Percentiles rank a stretch among this genome's conserved stretches.
Evolutionary conservation across 345 rosid genomes (phyloP).

Genomic region (Populus nigra): DNA sequence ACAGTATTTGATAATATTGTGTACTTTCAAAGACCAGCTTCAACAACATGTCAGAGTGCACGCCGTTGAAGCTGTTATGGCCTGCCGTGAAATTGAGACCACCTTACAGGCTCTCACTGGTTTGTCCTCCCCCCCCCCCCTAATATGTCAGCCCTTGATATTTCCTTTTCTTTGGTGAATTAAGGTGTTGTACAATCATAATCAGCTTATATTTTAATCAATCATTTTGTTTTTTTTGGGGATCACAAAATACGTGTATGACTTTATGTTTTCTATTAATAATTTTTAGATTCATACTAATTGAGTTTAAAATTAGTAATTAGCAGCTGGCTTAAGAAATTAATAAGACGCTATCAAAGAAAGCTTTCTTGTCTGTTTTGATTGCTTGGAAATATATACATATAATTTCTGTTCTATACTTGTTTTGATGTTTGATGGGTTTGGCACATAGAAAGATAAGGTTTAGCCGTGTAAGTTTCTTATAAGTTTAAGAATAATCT

Average conservation of each 20-base stretch:
- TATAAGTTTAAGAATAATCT: slow-evolving; percentile 5
- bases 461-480: slow-evolving; percentile 10
- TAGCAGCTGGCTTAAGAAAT: neutral
- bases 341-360: neutral
- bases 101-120: slow-evolving; percentile 91
- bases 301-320: too few species aligned
- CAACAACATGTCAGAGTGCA: slow-evolving; percentile 98
- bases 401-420: neutral
- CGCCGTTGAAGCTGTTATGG: slow-evolving; percentile 99
- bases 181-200: too few species aligned
- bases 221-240: too few species aligned
- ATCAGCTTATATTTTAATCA: too few species aligned
- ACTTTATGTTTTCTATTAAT: too few species aligned
- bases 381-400: neutral
- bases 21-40: slow-evolving; percentile 95
- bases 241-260: too few species aligned
- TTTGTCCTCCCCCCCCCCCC: slow-evolving; percentile 16
- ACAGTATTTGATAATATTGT: slow-evolving; percentile 83
- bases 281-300: too few species aligned
- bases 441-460: slow-evolving; percentile 16
- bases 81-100: slow-evolving; percentile 94
- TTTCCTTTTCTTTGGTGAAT: too few species aligned
- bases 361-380: neutral
- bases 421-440: slow-evolving; percentile 14
- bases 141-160: too few species aligned